These are phyloP conservation scores for Candolleomyces eurysporus DNA, from an alignment of 768 basidiomycete genomes.

Conservation along the genomic window DNA sequence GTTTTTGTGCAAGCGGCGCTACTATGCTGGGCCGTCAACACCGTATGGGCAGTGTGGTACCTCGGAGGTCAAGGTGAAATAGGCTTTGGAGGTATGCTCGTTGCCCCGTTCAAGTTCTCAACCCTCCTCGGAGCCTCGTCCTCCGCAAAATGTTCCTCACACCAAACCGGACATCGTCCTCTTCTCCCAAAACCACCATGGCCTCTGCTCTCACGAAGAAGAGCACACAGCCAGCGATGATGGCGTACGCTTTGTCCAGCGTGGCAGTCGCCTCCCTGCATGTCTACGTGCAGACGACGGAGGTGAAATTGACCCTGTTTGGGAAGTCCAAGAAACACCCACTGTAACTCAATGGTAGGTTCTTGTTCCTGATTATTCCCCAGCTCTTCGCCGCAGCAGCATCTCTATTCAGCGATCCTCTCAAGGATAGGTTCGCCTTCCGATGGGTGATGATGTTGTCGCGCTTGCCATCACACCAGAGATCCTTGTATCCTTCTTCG, in stretches of 20 bases:
- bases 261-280: constrained; percentile 43
- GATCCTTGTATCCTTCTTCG: constrained; percentile 30
- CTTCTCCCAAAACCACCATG: constrained; percentile 53
- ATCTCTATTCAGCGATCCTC: constrained; percentile 54
- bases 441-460: constrained; percentile 31
- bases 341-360: constrained; percentile 66
- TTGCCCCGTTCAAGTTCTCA: constrained; percentile 39
- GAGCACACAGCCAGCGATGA: constrained; percentile 42
- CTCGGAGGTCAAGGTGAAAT: constrained; percentile 30
- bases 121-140: constrained; percentile 44
- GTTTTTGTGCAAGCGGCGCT: constrained; percentile 52
- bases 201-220: constrained; percentile 44
- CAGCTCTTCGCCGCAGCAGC: constrained; percentile 47
- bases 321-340: constrained; percentile 72
- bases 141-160: constrained; percentile 54
- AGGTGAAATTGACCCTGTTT: constrained; percentile 53
- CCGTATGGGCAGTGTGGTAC: constrained; percentile 43
- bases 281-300: constrained; percentile 32
- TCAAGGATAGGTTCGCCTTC: constrained; percentile 59
- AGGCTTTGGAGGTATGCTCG: constrained; percentile 28
- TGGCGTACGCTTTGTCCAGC: constrained; percentile 48
- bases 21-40: constrained; percentile 43
- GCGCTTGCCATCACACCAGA: constrained; percentile 15
- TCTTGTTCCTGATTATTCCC: constrained; percentile 56
- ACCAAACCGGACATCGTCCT: constrained; percentile 48